These are phyloP conservation scores for Limtongia smithiae DNA, from an alignment of 805 yeast genomes.

Conservation along the genomic window DNA sequence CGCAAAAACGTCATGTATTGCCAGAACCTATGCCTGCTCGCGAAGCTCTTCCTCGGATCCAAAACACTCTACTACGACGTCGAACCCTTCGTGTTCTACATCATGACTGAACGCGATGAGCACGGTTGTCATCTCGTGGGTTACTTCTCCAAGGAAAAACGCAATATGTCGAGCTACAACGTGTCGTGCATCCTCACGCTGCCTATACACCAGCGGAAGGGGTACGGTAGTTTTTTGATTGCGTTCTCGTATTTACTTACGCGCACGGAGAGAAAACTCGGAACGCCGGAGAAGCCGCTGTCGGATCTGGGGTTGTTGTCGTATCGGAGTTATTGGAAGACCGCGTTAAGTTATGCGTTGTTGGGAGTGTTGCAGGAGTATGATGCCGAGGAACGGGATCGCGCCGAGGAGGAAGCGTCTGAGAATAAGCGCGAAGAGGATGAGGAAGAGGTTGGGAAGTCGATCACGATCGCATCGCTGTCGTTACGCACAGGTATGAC, in stretches of 20 bases:
- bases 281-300: conserved; percentile 94
- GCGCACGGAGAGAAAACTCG: conserved; percentile 68
- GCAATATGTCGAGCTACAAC: conserved; percentile 72
- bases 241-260: conserved; percentile 83
- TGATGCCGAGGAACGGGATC: neutral
- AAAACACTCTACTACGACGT: conserved; percentile 93
- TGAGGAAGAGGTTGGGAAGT: neutral
- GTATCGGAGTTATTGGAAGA: conserved; percentile 83
- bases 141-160: conserved; percentile 73
- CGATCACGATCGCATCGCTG: conserved; percentile 54
- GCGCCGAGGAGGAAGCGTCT: neutral
- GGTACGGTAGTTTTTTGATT: conserved; percentile 84
- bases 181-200: conserved; percentile 86
- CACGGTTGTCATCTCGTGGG: conserved; percentile 77
- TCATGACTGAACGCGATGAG: conserved; percentile 65
- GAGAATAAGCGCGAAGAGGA: conserved; percentile 9
- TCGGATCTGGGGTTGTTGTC: conserved; percentile 81
- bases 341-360: conserved; percentile 54
- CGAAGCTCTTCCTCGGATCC: conserved; percentile 83
- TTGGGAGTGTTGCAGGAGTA: conserved; percentile 26
- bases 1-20: conserved; percentile 76
- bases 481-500: conserved; percentile 78
- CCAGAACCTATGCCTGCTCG: conserved; percentile 83
- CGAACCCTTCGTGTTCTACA: conserved; percentile 89
- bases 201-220: conserved; percentile 82